Evolutionary conservation across 345 rosid genomes (phyloP).

Genomic region (Kernera saxatilis): DNA sequence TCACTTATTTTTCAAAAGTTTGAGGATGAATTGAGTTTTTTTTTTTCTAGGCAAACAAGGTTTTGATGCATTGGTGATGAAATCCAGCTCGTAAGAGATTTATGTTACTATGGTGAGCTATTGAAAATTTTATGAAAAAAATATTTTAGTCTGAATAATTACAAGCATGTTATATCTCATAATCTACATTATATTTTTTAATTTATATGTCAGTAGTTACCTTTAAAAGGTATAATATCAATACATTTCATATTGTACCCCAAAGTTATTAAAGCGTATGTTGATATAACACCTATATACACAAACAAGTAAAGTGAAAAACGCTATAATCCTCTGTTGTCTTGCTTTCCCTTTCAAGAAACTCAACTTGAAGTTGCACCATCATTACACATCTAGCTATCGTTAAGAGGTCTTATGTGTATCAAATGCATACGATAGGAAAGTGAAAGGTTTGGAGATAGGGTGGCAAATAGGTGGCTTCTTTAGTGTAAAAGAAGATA

Average conservation of each 20-base stretch:
- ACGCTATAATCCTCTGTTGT: slow-evolving; percentile 22
- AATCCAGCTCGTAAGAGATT: background rate
- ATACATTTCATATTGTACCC: background rate
- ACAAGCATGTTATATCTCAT: background rate
- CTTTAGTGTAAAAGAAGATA: slow-evolving; percentile 29
- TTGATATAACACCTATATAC: slow-evolving; percentile 12
- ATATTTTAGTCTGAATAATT: background rate
- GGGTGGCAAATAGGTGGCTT: slow-evolving; percentile 30
- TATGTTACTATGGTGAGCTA: background rate
- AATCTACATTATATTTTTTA: background rate
- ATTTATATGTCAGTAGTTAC: background rate
- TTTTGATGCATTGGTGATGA: background rate
- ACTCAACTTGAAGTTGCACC: slow-evolving; percentile 25
- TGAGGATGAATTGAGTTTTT: background rate
- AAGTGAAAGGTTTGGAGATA: slow-evolving; percentile 23
- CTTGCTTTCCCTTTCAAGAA: slow-evolving; percentile 22
- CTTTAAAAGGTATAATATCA: background rate
- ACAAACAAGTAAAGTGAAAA: slow-evolving; percentile 21
- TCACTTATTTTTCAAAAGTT: background rate
- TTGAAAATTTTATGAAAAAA: background rate
- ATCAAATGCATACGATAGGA: slow-evolving; percentile 15
- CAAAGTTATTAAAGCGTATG: slow-evolving; percentile 3
- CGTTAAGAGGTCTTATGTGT: background rate
- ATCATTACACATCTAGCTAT: slow-evolving; percentile 18
- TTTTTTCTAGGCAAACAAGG: background rate